Evolutionary conservation across 2,329 filamentous ascomycete species (phyloP).

Genomic region (Colletotrichum camelliae): DNA sequence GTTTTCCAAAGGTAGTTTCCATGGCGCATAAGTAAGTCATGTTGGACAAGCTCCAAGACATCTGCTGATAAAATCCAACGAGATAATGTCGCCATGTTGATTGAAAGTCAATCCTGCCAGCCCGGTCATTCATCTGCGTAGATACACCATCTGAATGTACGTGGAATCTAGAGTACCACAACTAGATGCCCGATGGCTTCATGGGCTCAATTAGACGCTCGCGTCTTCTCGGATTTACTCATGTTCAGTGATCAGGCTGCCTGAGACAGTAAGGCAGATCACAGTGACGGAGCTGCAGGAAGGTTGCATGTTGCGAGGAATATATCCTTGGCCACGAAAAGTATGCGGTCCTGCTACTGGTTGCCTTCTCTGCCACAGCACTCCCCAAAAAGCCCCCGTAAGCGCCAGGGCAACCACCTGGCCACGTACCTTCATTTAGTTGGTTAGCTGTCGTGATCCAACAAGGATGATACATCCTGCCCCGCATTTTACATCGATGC

Average conservation of each 20-base stretch:
- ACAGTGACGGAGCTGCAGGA: neutral
- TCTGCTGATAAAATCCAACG: too few species aligned
- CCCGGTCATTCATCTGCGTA: neutral
- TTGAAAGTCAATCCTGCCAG: neutral
- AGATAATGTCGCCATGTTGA: too few species aligned
- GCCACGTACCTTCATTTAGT: neutral
- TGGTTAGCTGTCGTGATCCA: neutral
- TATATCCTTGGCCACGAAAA: neutral
- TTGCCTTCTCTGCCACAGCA: neutral
- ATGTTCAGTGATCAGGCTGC: neutral
- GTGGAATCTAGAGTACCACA: neutral
- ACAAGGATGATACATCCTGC: neutral
- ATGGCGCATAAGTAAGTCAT: too few species aligned
- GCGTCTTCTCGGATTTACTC: neutral
- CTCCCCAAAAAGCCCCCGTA: neutral
- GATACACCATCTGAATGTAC: neutral
- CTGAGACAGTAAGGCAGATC: neutral
- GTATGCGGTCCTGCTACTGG: neutral
- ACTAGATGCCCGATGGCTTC: neutral
- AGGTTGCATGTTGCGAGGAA: neutral
- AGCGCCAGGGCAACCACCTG: neutral
- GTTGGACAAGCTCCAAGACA: too few species aligned
- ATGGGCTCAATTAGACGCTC: neutral
- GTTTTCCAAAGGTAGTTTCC: too few species aligned
- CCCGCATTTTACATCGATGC: neutral